Evolutionary conservation across 2,329 filamentous ascomycete genomes (phyloP).

Genomic region (Arthrobotrys musiformis): DNA sequence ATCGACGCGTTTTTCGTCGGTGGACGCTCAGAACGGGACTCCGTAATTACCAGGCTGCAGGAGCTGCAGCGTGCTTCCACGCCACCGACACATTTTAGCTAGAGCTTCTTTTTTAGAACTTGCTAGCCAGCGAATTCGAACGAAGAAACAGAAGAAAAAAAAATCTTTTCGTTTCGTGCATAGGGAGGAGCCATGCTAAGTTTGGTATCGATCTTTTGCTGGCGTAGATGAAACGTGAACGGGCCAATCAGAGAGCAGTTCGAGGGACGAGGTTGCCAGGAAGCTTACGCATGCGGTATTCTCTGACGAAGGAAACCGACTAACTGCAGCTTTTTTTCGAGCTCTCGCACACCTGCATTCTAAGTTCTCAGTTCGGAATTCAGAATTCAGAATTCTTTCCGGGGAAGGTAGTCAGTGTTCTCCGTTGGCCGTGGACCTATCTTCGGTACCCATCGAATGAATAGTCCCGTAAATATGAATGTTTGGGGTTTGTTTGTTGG

Average conservation of each 20-base stretch:
- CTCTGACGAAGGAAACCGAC: conserved; percentile 12
- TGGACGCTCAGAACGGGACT: conserved; percentile 3
- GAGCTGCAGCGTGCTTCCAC: conserved; percentile 4
- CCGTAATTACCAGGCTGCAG: conserved; percentile 28
- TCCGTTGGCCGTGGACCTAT: too few relatives aligned
- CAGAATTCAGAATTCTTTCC: too few relatives aligned
- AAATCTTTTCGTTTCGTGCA: conserved; percentile 40
- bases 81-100: neutral
- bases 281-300: conserved; percentile 49
- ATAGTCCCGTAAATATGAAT: too few relatives aligned
- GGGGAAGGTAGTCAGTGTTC: conserved; percentile 12
- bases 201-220: conserved; percentile 43
- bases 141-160: conserved; percentile 29
- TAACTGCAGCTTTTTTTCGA: conserved; percentile 14
- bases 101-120: conserved; percentile 20
- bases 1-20: conserved; percentile 25
- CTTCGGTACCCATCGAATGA: too few relatives aligned
- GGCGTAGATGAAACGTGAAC: conserved; percentile 20
- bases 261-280: conserved; percentile 1
- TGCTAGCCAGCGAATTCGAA: neutral
- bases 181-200: conserved; percentile 34
- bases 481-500: neutral
- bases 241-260: conserved; percentile 22
- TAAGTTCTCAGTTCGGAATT: too few relatives aligned
- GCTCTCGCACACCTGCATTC: conserved; percentile 45